Evolutionary conservation across 2,329 filamentous ascomycete genomes (phyloP), one percentile per base, ranked within the genome.

Genomic region (Cylindrodendrum hubeiense): DNA sequence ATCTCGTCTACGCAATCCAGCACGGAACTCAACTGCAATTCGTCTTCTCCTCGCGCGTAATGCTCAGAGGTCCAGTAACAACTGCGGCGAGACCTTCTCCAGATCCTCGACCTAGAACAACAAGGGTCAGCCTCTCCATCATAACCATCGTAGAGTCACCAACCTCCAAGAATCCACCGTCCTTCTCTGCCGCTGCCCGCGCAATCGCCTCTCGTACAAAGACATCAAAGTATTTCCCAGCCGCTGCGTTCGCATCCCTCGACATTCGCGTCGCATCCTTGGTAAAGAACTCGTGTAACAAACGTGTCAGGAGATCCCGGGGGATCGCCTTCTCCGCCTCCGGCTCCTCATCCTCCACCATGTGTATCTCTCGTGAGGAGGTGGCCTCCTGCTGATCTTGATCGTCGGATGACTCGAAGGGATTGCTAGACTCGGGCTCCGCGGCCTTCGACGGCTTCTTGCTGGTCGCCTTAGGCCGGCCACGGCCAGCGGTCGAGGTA

Each of bases 181-280:
- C 83, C 76, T 91, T 90, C 83, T 93, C 92, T 63, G 90, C 89
- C 10, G 90, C 88, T 41, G 93, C 90, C 75, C 95, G 82, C 17
- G 94, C 93, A 76, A 98, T 90, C 1, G 94, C 93, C 82, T 98
- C 95, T 67, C 92, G 87, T 57, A 97, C 92, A 80, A 98, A 98
- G 0, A 95, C 89, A 79, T 98, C 94, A 79, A 98, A 87, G 77
- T 98, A 98, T 80, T 91, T 94, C 15, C 90, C 91, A 63, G 95
- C 87, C 1, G 94, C 88, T 7, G 83, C 86, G 77, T 95, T 93
- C 4, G 94, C 94, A 74, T 94, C 92, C 72, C 89, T 90, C 8
- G 90, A 90, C 69, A 97, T 90, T 70, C 91, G 86, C 24, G 92
- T 95, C 60, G 87, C 86, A 52, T 91, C 87, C 65, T 87, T 85